Conservation (phyloP, 306 rosid genomes). For the Begonia loranthoides region DNA sequence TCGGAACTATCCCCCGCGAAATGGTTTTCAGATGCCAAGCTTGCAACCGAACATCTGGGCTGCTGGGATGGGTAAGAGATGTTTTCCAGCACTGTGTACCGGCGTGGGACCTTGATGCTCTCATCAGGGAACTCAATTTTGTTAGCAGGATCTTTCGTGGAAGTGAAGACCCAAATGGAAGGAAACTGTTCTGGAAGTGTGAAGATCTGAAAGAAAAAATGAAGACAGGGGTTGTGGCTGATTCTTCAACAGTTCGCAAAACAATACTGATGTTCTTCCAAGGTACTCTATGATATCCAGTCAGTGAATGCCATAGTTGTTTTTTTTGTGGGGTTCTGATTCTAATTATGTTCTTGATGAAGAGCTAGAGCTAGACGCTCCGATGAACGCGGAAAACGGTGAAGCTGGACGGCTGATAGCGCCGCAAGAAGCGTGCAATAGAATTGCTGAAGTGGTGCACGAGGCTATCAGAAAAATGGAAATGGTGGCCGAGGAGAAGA, state of each 20-base stretch:
- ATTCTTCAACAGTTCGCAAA: constrained; percentile 53
- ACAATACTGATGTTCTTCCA: constrained; percentile 73
- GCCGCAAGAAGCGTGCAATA: constrained; percentile 91
- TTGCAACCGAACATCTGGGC: too few relatives aligned
- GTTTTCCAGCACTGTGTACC: too few relatives aligned
- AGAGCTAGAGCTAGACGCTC: constrained; percentile 81
- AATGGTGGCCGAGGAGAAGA: constrained; percentile 93
- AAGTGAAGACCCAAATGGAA: constrained; percentile 75
- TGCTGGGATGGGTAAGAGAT: too few relatives aligned
- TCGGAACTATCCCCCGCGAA: too few relatives aligned
- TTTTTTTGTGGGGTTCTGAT: constrained; percentile 9
- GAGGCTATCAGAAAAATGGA: constrained; percentile 95
- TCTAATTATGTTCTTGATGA: constrained; percentile 8
- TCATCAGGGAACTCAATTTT: constrained; percentile 81
- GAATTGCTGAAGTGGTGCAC: constrained; percentile 89
- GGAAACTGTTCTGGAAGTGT: constrained; percentile 66
- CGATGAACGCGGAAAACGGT: constrained; percentile 64
- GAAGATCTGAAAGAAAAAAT: constrained; percentile 75
- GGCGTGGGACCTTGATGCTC: constrained; percentile 71
- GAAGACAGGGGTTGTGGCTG: constrained; percentile 34
- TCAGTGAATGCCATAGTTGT: too few relatives aligned
- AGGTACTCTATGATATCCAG: constrained; percentile 28
- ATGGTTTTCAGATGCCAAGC: too few relatives aligned
- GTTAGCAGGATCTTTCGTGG: constrained; percentile 86
- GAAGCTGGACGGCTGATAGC: constrained; percentile 76